A percentile compares a stretch with the other conserved stretches of the same genome.
Conservation (phyloP, 768 basidiomycete genomes). For the Tephrocybe sp. region DNA sequence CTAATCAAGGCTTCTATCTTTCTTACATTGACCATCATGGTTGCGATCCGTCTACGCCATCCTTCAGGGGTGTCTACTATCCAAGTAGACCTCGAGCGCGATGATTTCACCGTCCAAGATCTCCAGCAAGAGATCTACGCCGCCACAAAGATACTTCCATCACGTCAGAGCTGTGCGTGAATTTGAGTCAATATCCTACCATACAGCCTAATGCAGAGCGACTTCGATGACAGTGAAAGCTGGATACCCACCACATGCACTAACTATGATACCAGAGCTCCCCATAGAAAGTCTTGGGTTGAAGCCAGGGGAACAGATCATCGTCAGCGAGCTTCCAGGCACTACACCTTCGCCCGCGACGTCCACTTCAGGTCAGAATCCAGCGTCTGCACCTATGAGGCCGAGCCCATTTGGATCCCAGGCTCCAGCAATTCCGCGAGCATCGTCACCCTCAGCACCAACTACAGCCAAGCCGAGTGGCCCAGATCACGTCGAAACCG, state of each 20-base stretch:
- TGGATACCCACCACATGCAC: conserved; percentile 81
- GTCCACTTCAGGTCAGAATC: conserved; percentile 3
- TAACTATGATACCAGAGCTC: conserved; percentile 73
- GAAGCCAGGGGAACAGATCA: conserved; percentile 79
- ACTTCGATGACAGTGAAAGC: conserved; percentile 62
- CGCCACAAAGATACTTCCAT: conserved; percentile 68
- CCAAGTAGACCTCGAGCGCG: conserved; percentile 56
- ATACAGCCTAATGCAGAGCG: neutral
- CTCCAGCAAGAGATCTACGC: conserved; percentile 72
- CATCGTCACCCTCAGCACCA: conserved; percentile 1
- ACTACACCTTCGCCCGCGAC: conserved; percentile 19
- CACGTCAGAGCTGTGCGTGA: conserved; percentile 73
- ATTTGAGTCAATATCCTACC: neutral
- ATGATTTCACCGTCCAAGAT: conserved; percentile 64
- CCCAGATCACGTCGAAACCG: conserved; percentile 59
- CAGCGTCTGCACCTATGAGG: conserved; percentile 14
- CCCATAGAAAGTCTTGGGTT: conserved; percentile 78
- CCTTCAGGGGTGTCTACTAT: conserved; percentile 83
- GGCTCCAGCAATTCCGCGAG: neutral
- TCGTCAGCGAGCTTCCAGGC: conserved; percentile 54
- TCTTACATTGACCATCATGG: conserved; percentile 42
- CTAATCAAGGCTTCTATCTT: neutral
- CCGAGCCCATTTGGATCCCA: neutral
- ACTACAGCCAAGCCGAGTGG: conserved; percentile 25
- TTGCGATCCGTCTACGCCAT: conserved; percentile 77